Evolutionary conservation across 352 stramenopile genomes (phyloP).

Genomic region (Phytophthora pistaciae): DNA sequence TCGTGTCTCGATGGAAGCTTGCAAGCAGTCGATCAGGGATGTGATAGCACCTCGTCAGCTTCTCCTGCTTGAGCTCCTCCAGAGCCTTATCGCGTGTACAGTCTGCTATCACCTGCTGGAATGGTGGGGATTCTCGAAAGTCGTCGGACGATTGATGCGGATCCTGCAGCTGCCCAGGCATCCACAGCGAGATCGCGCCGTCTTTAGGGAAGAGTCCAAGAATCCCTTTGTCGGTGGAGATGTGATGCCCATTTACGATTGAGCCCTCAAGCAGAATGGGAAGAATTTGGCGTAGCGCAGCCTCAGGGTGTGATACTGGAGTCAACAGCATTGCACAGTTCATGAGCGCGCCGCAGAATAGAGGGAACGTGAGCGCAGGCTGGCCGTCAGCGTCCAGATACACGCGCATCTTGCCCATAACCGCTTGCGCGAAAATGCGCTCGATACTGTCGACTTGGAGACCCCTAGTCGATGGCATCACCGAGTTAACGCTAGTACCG

Average conservation of each 20-base stretch:
- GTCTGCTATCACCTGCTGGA: slow-evolving; percentile 49
- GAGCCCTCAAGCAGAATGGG: slow-evolving; percentile 19
- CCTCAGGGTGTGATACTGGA: slow-evolving; percentile 22
- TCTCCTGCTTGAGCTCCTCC: slow-evolving; percentile 34
- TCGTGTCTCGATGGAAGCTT: slow-evolving; percentile 41
- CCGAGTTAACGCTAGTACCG: neutral
- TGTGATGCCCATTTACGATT: neutral
- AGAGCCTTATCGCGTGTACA: slow-evolving; percentile 35
- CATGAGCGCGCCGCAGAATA: slow-evolving; percentile 64
- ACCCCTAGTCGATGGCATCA: neutral
- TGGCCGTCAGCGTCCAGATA: slow-evolving; percentile 60
- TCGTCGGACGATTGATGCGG: slow-evolving; percentile 4
- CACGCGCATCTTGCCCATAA: slow-evolving; percentile 53
- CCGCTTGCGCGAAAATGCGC: slow-evolving; percentile 56
- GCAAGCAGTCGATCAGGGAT: slow-evolving; percentile 35
- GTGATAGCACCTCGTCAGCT: slow-evolving; percentile 32
- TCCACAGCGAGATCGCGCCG: slow-evolving; percentile 21
- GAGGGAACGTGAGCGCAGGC: slow-evolving; percentile 60
- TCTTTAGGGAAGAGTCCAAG: slow-evolving; percentile 20
- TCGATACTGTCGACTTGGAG: slow-evolving; percentile 32
- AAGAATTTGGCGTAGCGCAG: slow-evolving; percentile 26
- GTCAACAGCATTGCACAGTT: slow-evolving; percentile 53
- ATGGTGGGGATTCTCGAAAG: slow-evolving; percentile 37
- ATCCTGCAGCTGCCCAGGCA: slow-evolving; percentile 5
- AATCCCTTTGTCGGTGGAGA: slow-evolving; percentile 9